phyloP scores from a whole-genome alignment of 148 eudicot genomes.

The Vaccinium macrocarpon region DNA sequence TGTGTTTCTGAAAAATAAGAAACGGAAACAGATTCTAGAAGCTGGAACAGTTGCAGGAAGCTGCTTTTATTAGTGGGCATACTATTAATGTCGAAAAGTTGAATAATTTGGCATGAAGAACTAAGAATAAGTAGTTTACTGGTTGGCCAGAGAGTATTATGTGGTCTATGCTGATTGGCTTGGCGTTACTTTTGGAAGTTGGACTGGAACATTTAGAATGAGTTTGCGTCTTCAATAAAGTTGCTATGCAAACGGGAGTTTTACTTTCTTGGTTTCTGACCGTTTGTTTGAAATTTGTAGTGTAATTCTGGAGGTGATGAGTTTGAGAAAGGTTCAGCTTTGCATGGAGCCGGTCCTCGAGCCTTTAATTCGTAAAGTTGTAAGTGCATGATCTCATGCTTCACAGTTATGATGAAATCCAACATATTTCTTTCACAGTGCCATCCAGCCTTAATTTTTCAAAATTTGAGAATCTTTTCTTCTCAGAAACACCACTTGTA shows the following conservation, averaged over 20 bases:
- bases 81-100: not conserved
- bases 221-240: not conserved
- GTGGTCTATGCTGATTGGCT: not conserved
- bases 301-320: constrained; percentile 58
- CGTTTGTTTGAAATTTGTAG: constrained; percentile 24
- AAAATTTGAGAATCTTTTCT: not conserved
- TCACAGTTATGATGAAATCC: not conserved
- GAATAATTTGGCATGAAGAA: not conserved
- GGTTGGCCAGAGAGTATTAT: not conserved
- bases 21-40: not conserved
- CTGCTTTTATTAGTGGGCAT: not conserved
- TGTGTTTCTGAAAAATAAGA: not conserved
- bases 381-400: constrained; percentile 35
- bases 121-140: not conserved
- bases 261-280: not conserved
- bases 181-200: not conserved
- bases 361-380: constrained; percentile 59
- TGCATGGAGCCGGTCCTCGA: constrained; percentile 49
- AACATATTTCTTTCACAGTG: not conserved
- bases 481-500: not conserved
- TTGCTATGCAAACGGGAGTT: not conserved
- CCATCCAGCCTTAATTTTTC: not conserved
- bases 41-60: not conserved
- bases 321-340: constrained; percentile 39
- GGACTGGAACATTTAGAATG: not conserved